Percentiles rank a stretch among this genome's conserved stretches.
Evolutionary conservation across 352 stramenopile genomes (phyloP).

Genomic region (Pythium aquatile): DNA sequence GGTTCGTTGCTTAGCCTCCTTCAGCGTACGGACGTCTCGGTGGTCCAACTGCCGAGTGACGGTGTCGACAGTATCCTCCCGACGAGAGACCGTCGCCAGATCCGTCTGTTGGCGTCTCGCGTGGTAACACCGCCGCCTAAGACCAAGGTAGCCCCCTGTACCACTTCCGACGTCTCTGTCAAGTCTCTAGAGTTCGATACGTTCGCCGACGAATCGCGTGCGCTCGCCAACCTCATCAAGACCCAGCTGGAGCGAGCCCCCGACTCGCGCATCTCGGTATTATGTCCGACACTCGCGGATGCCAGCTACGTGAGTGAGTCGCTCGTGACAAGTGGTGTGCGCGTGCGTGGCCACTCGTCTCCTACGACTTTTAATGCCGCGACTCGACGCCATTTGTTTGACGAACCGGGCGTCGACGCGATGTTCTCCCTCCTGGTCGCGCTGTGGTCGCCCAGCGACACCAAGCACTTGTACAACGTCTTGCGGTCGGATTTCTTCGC

Average conservation of each 20-base stretch:
- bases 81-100: neutral
- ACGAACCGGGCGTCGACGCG: slow-evolving; percentile 58
- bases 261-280: slow-evolving; percentile 7
- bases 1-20: neutral
- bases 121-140: neutral
- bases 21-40: neutral
- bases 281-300: slow-evolving; percentile 23
- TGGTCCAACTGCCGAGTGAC: neutral
- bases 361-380: neutral
- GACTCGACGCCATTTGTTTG: slow-evolving; percentile 38
- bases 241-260: neutral
- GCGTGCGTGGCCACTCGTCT: slow-evolving; percentile 7
- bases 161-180: neutral
- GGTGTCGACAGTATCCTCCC: neutral
- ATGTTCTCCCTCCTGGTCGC: slow-evolving; percentile 70
- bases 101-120: slow-evolving; percentile 6
- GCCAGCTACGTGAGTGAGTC: slow-evolving; percentile 10
- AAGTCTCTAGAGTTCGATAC: slow-evolving; percentile 18
- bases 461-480: slow-evolving; percentile 75
- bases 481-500: slow-evolving; percentile 60
- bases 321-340: slow-evolving; percentile 12
- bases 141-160: neutral
- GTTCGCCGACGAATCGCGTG: slow-evolving; percentile 9
- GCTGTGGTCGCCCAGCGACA: slow-evolving; percentile 64
- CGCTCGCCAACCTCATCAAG: slow-evolving; percentile 6